Evolutionary conservation across 2,329 filamentous ascomycete species (phyloP), one percentile per base, ranked within the genome.

Genomic region (Alternaria gansuensis): DNA sequence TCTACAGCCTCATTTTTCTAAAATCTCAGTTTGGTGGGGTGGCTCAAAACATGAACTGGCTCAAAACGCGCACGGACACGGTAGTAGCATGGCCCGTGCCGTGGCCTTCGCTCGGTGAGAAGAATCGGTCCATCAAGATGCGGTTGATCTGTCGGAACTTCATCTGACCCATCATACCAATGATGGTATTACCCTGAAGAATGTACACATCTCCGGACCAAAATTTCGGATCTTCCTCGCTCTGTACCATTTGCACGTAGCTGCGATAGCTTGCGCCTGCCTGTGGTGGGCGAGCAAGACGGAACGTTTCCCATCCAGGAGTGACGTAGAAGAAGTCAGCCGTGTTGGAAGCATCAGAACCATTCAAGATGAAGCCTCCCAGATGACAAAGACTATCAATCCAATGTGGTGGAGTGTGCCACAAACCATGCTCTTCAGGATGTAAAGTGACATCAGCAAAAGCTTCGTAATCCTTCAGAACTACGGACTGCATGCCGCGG

Each of bases 401-500:
- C 49, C 36, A 51, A 34, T 51, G 28, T 10, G 36, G 49, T 24
- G 49, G 23, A 39, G 46, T 50, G 31, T 50, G 31, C 46, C 23
- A 44, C 23, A 44, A 28, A 29, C 41, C 23, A 44, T 28, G 41
- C 24, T 44, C 41, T 44, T 44, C 41, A 2, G 41, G 41, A 29
- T 44, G 41, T 13, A 44, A 14, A 44, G 41, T 44, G 10, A 52
- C 50, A 26, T 33, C 50, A 36, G 56, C 58, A n/a, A 60, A 61
- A 2, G 62, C 63, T 43, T 73, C 70, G 2, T 64, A 39, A 11
- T 66, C 54, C 50, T 70, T 40, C 17, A 74, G 37, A 23, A 70
- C 40, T 1, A 71, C 66, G 8, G 68, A 65, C 26, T 64, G 39
- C 63, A 70, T 69, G 10, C 61, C 66, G 4, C 65, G 50, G 51